These are phyloP conservation scores for Smittium culicis DNA, from an alignment of 371 early-diverging fungal species.

Conservation along the genomic window DNA sequence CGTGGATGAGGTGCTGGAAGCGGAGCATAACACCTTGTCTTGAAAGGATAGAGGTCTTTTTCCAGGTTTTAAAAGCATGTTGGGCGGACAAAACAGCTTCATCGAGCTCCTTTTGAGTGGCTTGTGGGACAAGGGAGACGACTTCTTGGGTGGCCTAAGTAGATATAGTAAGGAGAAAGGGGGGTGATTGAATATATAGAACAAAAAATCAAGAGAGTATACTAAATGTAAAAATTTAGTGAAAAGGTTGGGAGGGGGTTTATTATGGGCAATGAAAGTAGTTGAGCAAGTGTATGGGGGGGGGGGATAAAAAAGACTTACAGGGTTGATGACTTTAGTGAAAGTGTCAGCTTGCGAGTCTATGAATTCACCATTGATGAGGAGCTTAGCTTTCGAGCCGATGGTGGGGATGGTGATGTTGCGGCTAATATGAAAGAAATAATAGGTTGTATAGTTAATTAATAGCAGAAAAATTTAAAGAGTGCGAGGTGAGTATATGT, in stretches of 20 bases:
- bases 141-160: constrained; percentile 67
- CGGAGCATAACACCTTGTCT: constrained; percentile 87
- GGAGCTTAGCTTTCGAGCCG: constrained; percentile 42
- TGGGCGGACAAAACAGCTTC: constrained; percentile 62
- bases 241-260: too few species aligned
- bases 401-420: constrained; percentile 21
- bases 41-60: constrained; percentile 63
- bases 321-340: constrained; percentile 86
- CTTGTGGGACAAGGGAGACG: constrained; percentile 75
- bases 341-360: constrained; percentile 75
- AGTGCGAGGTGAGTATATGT: too few species aligned
- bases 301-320: background rate
- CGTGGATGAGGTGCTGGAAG: constrained; percentile 70
- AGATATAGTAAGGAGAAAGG: background rate
- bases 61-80: constrained; percentile 79
- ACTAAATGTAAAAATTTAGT: too few species aligned
- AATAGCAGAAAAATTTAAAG: too few species aligned
- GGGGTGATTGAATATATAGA: too few species aligned
- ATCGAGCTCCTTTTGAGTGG: constrained; percentile 70
- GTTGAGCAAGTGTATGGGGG: background rate
- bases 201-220: too few species aligned
- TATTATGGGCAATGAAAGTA: too few species aligned
- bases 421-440: background rate
- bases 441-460: background rate
- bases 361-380: constrained; percentile 83